These are phyloP conservation scores for Nepenthes mirabilis DNA, from an alignment of 148 eudicot genomes.

Conservation along the genomic window DNA sequence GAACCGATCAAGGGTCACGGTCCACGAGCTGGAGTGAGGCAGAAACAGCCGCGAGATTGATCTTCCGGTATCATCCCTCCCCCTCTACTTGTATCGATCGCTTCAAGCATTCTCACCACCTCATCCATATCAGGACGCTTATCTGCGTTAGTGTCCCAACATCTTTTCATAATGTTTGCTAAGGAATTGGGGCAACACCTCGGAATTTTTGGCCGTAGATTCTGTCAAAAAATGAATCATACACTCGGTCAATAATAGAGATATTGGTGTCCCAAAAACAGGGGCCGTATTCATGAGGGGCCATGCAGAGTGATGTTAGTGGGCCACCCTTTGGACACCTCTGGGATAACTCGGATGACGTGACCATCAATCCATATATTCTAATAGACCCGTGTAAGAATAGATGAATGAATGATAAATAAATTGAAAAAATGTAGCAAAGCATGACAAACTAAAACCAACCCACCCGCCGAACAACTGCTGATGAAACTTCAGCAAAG, in stretches of 20 bases:
- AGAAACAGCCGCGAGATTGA: constrained; percentile 51
- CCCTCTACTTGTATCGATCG: constrained; percentile 66
- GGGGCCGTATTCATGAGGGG: too few relatives aligned
- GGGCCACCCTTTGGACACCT: too few relatives aligned
- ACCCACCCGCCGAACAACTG: constrained; percentile 70
- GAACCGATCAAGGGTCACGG: constrained; percentile 23
- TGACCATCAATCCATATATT: too few relatives aligned
- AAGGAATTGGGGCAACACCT: constrained; percentile 68
- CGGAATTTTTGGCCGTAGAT: constrained; percentile 68
- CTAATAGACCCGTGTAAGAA: too few relatives aligned
- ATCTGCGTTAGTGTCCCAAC: constrained; percentile 69
- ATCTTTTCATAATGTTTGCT: constrained; percentile 57
- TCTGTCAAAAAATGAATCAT: constrained; percentile 20
- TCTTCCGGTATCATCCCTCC: constrained; percentile 89
- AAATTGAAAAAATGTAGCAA: not conserved
- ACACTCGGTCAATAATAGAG: not conserved
- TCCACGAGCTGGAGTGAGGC: constrained; percentile 57
- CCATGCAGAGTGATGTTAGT: too few relatives aligned
- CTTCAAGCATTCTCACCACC: constrained; percentile 61
- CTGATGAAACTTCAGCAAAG: constrained; percentile 68
- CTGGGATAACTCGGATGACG: too few relatives aligned
- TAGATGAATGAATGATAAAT: not conserved
- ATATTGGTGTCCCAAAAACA: not conserved
- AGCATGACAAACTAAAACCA: not conserved
- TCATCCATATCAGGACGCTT: constrained; percentile 77